Evolutionary conservation across 805 yeast genomes (phyloP), one percentile per base, ranked within the genome.

Genomic region (Brettanomyces anomalus): DNA sequence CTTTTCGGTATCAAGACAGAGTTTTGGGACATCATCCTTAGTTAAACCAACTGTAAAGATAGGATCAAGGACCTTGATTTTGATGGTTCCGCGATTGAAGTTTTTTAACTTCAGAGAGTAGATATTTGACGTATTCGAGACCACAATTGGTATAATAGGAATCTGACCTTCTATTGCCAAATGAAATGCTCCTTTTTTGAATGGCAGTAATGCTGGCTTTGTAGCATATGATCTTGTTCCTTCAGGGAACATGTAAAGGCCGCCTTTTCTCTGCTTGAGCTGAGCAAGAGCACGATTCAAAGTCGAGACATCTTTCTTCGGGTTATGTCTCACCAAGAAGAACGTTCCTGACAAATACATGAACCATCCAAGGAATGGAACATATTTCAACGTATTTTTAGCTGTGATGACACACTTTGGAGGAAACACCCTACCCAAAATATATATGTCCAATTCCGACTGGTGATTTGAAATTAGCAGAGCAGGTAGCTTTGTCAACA

Each of bases 171-270:
- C 95, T 49, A 85, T 83, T 6, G 99, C 99, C 57, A 93, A 73
- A 64, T 93, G 97, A 79, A 93, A 93, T 0, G 97, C 97, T 43
- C 99, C 99, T 60, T 93, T 93, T 64, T 93, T 93, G 67, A 93
- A 87, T 1, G 95, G 95, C 40, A 87, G 71, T 59, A 93, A 65
- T 3, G 71, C 77, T 40, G 94, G 81, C 31, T 71, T 71, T 19
- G 75, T 64, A 10, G 83, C 65, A 49, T 81, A 84, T 0, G 97
- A 87, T 63, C 99, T 77, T 2, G 98, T 93, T 21, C 99, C 99
- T 64, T 93, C 99, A 20, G 97, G 96, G 71, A 89, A 93, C 66
- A 93, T 78, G 73, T 81, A 93, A 19, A 93, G 71, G 14, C 83
- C 85, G 53, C 89, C 80, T 56, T 79, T 77, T 39, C 79, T 69